Base-by-base conservation (phyloP, 129 eudicot genomes). In the Heracleum sosnowskyi region DNA sequence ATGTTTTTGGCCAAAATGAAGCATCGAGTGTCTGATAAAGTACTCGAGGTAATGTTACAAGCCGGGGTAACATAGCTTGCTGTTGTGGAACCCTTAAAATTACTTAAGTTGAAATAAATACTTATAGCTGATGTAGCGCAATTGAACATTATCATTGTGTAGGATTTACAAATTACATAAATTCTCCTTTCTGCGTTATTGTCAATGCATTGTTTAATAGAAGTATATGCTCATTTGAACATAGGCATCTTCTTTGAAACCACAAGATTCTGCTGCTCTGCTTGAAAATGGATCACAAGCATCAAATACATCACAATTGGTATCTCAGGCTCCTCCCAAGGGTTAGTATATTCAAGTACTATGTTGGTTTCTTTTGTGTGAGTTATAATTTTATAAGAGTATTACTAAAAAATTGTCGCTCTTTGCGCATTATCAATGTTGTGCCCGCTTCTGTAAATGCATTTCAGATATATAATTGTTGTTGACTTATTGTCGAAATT, bases 261-360 rank as follows among this genome's bases (percentile, higher is more conserved):
- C 87, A 76, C 89, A 84, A 81, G 90, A 82, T 74, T 84, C 89
- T 63, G 69, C 87, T 80, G 80, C 80, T 76, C 71, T 82, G 66
- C 78, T 79, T 78, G 96, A 84, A 84, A 86, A 80, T 78, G 89
- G 89, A 75, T 83, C 92, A 78, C 91, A 87, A 80, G 93, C 84
- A 71, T 85, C 97, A n/a, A 86, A 79, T 60, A 78, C 93, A 31
- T 85, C 89, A 45, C 91, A 84, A 69, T 68, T 85, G 79, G 90
- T 88, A 81, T 81, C 87, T 81, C 91, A 81, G 72, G 84, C 81
- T 79, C 80, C 91, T 57, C 66, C 84, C 49, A 87, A 83, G 83
- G 98, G 98, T 93, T 77, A 63, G 88, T 77, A 64, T 79, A 69
- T 60, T 41, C 41, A 60, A 79, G 70, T 71, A 71, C 7, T 66